These are phyloP conservation scores for Helichrysum umbraculigerum DNA, from an alignment of 129 eudicot species.

Conservation along the genomic window DNA sequence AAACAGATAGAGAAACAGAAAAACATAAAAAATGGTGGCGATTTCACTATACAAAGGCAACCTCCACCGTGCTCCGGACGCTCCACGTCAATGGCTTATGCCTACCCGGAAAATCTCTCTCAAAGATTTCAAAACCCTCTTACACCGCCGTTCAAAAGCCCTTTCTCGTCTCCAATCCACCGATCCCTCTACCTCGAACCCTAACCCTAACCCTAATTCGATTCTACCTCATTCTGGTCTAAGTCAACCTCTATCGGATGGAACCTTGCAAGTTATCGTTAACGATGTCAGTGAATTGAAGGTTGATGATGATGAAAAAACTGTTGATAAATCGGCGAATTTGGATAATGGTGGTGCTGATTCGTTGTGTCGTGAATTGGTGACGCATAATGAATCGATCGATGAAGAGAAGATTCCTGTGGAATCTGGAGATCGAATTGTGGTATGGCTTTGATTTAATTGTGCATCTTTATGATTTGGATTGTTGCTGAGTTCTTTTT, in stretches of 20 bases:
- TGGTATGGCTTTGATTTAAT: neutral
- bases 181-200: slow-evolving; percentile 39
- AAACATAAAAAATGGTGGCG: slow-evolving; percentile 64
- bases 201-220: slow-evolving; percentile 22
- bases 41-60: slow-evolving; percentile 79
- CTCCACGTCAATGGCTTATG: slow-evolving; percentile 67
- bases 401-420: neutral
- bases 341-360: slow-evolving; percentile 14
- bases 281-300: slow-evolving; percentile 19
- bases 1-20: no score
- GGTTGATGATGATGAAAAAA: slow-evolving; percentile 23
- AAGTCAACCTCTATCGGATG: slow-evolving; percentile 3
- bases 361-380: neutral
- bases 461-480: neutral
- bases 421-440: neutral
- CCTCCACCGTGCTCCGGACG: slow-evolving; percentile 70
- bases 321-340: slow-evolving; percentile 18
- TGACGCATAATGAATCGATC: neutral
- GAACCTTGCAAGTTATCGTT: slow-evolving; percentile 10
- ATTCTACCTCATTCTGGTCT: neutral
- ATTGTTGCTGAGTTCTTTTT: neutral
- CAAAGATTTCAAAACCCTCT: slow-evolving; percentile 64
- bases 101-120: slow-evolving; percentile 59
- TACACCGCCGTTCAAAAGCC: slow-evolving; percentile 74
- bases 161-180: slow-evolving; percentile 66